A percentile compares a stretch with the other conserved stretches of the same genome.
These are phyloP conservation scores for Phyllostachys edulis DNA, from an alignment of 176 grass and related monocot genomes.

Conservation along the genomic window DNA sequence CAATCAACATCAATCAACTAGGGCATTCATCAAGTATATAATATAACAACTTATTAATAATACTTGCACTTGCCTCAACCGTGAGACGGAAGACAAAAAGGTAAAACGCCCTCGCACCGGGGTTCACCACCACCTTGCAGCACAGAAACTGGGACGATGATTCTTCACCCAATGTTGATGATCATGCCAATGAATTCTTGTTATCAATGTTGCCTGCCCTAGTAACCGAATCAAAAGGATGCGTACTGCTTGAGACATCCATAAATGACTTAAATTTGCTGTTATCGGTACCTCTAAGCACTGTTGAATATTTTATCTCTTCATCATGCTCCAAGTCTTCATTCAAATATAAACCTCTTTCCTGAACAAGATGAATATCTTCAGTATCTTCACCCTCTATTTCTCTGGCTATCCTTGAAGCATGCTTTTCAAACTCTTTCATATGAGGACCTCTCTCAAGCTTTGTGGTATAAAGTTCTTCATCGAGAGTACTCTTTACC, in stretches of 20 bases:
- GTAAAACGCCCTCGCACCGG: too few species aligned
- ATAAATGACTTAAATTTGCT: conserved; percentile 30
- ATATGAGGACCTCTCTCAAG: too few species aligned
- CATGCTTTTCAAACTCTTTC: conserved; percentile 86
- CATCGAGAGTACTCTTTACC: too few species aligned
- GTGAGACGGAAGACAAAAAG: too few species aligned
- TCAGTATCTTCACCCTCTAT: conserved; percentile 91
- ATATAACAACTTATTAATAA: too few species aligned
- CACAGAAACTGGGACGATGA: too few species aligned
- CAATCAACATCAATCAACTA: too few species aligned
- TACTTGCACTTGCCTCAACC: too few species aligned
- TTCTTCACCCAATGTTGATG: conserved; percentile 34
- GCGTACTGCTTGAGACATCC: conserved; percentile 16
- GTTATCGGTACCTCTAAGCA: conserved; percentile 63
- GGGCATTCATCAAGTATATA: too few species aligned
- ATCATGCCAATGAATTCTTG: conserved; percentile 10
- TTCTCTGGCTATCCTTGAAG: conserved; percentile 86
- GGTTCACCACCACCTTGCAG: too few species aligned
- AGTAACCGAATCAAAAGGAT: conserved; percentile 23
- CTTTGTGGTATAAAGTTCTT: too few species aligned
- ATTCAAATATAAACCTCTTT: conserved; percentile 74
- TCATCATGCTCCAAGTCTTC: conserved; percentile 85
- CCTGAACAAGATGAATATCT: conserved; percentile 96
- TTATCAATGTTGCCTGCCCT: conserved; percentile 31
- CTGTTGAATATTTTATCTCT: conserved; percentile 94